These are phyloP conservation scores for Imleria badia DNA, from an alignment of 768 basidiomycete genomes.

Conservation along the genomic window DNA sequence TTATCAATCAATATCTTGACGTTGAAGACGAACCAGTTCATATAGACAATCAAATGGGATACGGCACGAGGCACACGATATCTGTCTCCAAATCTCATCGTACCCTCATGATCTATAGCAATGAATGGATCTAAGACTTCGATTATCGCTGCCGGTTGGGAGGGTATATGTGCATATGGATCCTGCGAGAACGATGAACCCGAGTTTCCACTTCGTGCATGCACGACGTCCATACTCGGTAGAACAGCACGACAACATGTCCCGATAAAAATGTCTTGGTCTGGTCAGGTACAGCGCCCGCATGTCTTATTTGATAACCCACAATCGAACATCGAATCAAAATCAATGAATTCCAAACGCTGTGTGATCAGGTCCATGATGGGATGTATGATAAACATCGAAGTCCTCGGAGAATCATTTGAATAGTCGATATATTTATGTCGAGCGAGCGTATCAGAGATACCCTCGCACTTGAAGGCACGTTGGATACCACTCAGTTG, in stretches of 20 bases:
- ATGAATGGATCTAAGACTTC: background rate
- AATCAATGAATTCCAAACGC: background rate
- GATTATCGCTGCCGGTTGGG: slow-evolving; percentile 1
- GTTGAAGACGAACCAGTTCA: background rate
- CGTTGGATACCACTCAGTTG: background rate
- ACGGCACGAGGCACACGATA: background rate
- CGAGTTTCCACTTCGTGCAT: slow-evolving; percentile 2
- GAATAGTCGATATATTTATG: background rate
- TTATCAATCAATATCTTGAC: background rate
- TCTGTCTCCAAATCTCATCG: slow-evolving; percentile 8
- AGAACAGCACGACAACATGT: background rate
- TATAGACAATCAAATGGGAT: slow-evolving; percentile 9
- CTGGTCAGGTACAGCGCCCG: background rate
- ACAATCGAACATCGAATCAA: background rate
- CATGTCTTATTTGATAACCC: background rate
- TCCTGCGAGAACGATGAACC: background rate
- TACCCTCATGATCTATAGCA: background rate
- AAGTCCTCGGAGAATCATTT: slow-evolving; percentile 15
- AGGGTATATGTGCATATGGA: background rate
- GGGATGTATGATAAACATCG: background rate
- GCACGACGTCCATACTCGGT: background rate
- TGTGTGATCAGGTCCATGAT: background rate
- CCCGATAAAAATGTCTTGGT: background rate
- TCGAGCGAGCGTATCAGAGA: background rate
- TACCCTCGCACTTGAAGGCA: background rate